Conservation (phyloP, 2,329 filamentous ascomycete species). For the Fusarium sterilihyphosum region DNA sequence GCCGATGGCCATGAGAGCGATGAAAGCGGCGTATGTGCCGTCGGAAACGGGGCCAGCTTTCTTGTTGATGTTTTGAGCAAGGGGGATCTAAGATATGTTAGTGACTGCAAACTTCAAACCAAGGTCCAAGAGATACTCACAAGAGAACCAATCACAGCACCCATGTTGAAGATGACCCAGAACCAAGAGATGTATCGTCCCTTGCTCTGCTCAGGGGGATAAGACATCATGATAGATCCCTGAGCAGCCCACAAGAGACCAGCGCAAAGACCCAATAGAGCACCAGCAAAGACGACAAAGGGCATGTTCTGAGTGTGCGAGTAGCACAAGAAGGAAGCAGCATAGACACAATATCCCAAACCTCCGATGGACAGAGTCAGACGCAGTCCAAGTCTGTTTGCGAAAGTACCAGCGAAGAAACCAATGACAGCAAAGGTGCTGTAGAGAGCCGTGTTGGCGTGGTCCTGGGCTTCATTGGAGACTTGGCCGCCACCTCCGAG, state of each 20-base stretch:
- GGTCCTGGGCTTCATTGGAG: conserved; percentile 64
- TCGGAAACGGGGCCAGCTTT: conserved; percentile 58
- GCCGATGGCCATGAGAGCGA: conserved; percentile 61
- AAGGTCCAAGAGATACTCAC: conserved; percentile 47
- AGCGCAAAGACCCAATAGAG: conserved; percentile 80
- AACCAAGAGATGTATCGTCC: conserved; percentile 91
- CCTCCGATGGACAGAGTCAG: conserved; percentile 76
- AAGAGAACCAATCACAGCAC: conserved; percentile 84
- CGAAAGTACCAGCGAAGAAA: conserved; percentile 79
- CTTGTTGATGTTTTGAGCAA: conserved; percentile 75
- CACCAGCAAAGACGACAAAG: conserved; percentile 81
- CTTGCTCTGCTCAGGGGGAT: conserved; percentile 83
- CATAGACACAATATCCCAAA: conserved; percentile 80
- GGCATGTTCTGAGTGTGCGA: conserved; percentile 73
- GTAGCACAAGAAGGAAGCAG: conserved; percentile 75
- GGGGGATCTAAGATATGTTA: conserved; percentile 63
- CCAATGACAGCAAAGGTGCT: conserved; percentile 75
- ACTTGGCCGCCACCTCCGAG: conserved; percentile 69
- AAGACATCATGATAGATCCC: conserved; percentile 89
- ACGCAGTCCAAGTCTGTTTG: conserved; percentile 79
- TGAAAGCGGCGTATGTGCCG: conserved; percentile 60
- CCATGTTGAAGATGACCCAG: conserved; percentile 95
- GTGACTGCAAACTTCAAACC: background rate
- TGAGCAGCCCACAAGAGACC: conserved; percentile 85
- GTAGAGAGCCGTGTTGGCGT: conserved; percentile 77